These are phyloP conservation scores for Halenospora varia DNA, from an alignment of 495 filamentous ascomycete species.

Conservation along the genomic window DNA sequence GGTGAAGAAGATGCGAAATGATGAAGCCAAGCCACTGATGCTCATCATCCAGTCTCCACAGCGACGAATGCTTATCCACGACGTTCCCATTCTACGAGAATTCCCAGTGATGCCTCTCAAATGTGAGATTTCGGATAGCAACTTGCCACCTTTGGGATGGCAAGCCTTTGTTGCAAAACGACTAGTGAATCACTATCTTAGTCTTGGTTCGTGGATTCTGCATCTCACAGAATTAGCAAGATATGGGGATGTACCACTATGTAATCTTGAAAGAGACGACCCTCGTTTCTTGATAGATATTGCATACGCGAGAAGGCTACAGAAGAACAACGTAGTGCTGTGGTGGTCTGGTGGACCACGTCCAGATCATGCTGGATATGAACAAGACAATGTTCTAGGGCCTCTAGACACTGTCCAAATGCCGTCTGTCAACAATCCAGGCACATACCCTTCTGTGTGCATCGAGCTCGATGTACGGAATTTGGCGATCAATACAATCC, in stretches of 20 bases:
- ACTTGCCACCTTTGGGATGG: conserved; percentile 89
- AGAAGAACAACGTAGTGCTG: conserved; percentile 90
- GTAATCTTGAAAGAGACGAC: conserved; percentile 92
- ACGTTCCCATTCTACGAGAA: conserved; percentile 78
- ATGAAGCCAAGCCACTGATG: conserved; percentile 74
- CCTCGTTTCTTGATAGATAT: conserved; percentile 93
- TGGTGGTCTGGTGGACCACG: conserved; percentile 90
- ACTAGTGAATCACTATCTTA: conserved; percentile 83
- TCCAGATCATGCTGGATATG: conserved; percentile 94
- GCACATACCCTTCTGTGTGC: conserved; percentile 93
- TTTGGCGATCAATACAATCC: conserved; percentile 94
- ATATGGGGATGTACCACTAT: conserved; percentile 91
- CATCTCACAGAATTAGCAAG: conserved; percentile 82
- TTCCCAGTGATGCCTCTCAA: conserved; percentile 79
- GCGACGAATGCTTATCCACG: conserved; percentile 71
- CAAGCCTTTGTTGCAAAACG: conserved; percentile 84
- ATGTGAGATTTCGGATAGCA: conserved; percentile 78
- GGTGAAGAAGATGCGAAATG: conserved; percentile 81
- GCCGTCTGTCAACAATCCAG: conserved; percentile 88
- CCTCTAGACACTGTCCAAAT: conserved; percentile 87
- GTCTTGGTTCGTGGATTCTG: conserved; percentile 84
- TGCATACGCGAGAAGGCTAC: conserved; percentile 85
- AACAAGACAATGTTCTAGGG: conserved; percentile 84
- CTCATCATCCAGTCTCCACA: conserved; percentile 91
- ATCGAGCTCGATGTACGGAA: conserved; percentile 94